Evolutionary conservation across 495 filamentous ascomycete genomes (phyloP).

Genomic region (Rostrohypoxylon terebratum): DNA sequence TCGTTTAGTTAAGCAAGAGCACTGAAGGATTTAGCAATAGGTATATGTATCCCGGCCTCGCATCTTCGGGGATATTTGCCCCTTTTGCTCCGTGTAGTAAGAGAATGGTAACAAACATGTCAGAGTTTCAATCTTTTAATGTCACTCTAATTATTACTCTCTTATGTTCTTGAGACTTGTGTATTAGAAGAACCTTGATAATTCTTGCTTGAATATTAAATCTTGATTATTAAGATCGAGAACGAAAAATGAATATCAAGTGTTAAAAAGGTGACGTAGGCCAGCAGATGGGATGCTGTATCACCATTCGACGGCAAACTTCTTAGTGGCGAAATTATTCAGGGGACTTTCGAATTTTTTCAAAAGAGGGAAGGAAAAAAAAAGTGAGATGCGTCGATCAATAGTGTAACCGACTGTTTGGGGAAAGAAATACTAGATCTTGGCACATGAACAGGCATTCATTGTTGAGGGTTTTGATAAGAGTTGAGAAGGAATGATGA

Average conservation of each 20-base stretch:
- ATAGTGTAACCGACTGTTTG: not conserved
- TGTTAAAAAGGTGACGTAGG: conserved; percentile 10
- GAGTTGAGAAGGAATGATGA: conserved; percentile 26
- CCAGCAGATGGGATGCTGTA: conserved; percentile 1
- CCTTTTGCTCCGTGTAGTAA: conserved; percentile 38
- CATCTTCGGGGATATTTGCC: conserved; percentile 25
- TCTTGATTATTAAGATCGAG: not conserved
- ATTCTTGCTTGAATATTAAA: not conserved
- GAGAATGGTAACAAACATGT: conserved; percentile 21
- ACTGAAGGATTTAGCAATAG: conserved; percentile 5
- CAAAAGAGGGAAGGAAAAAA: not conserved
- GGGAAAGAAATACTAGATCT: conserved; percentile 12
- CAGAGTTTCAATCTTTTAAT: conserved; percentile 15
- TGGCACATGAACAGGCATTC: conserved; percentile 7
- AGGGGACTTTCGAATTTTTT: not conserved
- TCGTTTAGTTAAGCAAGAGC: conserved; percentile 13
- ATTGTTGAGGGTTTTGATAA: conserved; percentile 32
- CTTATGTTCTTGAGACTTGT: not conserved
- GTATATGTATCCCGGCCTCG: conserved; percentile 16
- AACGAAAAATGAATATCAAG: conserved; percentile 1
- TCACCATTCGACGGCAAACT: conserved; percentile 8
- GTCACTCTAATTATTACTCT: not conserved
- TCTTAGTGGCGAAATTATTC: not conserved
- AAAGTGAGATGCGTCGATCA: not conserved
- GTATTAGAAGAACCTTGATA: not conserved